phyloP scores from a whole-genome alignment of 345 rosid species.

The Eucalyptus pumila region DNA sequence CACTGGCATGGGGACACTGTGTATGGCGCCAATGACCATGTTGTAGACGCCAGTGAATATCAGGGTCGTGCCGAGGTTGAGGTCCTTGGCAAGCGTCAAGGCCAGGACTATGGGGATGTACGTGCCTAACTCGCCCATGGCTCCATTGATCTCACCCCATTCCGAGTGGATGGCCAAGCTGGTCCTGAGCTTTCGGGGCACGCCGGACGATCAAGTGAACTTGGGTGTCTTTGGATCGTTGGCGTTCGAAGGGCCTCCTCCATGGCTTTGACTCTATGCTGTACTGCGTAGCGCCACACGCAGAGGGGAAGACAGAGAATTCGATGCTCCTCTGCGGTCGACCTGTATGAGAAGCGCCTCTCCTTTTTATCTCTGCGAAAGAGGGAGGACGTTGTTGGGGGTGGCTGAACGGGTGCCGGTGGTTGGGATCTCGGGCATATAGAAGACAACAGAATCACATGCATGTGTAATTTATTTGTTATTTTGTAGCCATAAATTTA shows the following conservation, averaged over 20 bases:
- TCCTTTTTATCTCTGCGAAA: not conserved
- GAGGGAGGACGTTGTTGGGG: not conserved
- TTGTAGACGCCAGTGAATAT: conserved; percentile 62
- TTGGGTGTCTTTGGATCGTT: not conserved
- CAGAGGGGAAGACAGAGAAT: not conserved
- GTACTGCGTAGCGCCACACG: not conserved
- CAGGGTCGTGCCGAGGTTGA: conserved; percentile 62
- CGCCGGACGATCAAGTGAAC: not conserved
- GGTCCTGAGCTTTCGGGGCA: conserved; percentile 14
- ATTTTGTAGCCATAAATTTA: not conserved
- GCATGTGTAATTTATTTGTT: fast-evolving
- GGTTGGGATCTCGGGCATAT: not conserved
- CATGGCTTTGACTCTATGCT: not conserved
- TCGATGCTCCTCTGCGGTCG: not conserved
- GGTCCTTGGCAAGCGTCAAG: conserved; percentile 59
- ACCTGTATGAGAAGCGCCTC: not conserved
- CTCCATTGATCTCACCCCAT: conserved; percentile 64
- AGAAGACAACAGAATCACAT: not conserved
- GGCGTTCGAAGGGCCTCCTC: not conserved
- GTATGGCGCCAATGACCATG: conserved; percentile 45
- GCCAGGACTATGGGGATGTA: conserved; percentile 76
- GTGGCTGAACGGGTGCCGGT: not conserved
- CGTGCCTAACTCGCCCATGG: conserved; percentile 84
- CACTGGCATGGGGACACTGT: conserved; percentile 84
- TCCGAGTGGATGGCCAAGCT: conserved; percentile 40